Percentiles rank a stretch among this genome's conserved stretches.
These are phyloP conservation scores for Sabuloglossum arenarium DNA, from an alignment of 495 filamentous ascomycete species.

Conservation along the genomic window DNA sequence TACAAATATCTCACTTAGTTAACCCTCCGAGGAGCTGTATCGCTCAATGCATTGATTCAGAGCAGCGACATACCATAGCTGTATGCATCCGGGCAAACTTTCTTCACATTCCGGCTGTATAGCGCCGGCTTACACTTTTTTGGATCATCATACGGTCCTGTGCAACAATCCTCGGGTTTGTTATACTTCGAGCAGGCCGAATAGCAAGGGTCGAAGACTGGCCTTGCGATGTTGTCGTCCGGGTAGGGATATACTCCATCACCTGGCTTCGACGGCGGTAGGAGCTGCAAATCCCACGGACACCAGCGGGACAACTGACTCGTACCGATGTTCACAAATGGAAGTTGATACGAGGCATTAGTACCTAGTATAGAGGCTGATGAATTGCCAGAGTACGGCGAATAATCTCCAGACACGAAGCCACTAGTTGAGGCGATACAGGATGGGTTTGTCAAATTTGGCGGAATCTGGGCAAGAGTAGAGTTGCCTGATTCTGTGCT, in stretches of 20 bases:
- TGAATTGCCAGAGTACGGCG: constrained; percentile 15
- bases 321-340: constrained; percentile 34
- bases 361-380: constrained; percentile 23
- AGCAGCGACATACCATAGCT: constrained; percentile 28
- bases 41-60: neutral
- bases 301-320: constrained; percentile 41
- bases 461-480: constrained; percentile 34
- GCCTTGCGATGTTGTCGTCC: constrained; percentile 41
- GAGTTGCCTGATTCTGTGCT: constrained; percentile 28
- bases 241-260: constrained; percentile 59
- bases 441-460: constrained; percentile 49
- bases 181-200: constrained; percentile 44
- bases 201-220: constrained; percentile 49
- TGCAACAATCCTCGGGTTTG: constrained; percentile 43
- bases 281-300: constrained; percentile 50
- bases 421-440: constrained; percentile 46
- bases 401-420: constrained; percentile 21
- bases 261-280: constrained; percentile 37
- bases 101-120: constrained; percentile 45
- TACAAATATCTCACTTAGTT: neutral
- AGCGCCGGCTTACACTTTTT: constrained; percentile 34
- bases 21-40: neutral
- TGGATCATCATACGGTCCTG: constrained; percentile 34
- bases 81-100: constrained; percentile 63
- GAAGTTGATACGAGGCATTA: constrained; percentile 38